Base-by-base conservation (phyloP, 2,329 filamentous ascomycete species). In the Ustulina deusta region DNA sequence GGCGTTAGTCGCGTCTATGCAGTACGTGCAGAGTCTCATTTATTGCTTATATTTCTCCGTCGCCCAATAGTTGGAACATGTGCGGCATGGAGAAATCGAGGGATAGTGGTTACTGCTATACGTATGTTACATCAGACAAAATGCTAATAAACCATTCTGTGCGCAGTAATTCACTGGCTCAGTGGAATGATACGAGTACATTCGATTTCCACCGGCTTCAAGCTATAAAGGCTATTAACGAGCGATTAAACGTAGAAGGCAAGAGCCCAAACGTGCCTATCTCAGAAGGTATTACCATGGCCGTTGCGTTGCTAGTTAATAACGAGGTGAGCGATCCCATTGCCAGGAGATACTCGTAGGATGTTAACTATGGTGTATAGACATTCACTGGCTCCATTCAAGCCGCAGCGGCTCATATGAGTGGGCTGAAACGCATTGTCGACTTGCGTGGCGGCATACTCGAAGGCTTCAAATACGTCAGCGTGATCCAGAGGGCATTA, bases 151-250 rank as follows among this genome's bases (percentile, higher is more conserved):
- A 38, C 10, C 13, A 4, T 46, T 34, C 29, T 42, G 15, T 49
- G 6, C 34, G 46, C 51, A 71, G 69, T 44, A 78, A 78, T 57
- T 74, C 77, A 10, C 71, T 78, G 11, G 76, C 76, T 7, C 72
- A 73, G 54, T 78, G 77, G 77, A 73, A 71, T 27, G 77, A 78
- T 52, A 78, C 74, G 20, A 77, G 73, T 27, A 78, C 76, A 9
- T 75, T 78, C 54, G 77, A 78, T 56, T 78, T 78, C 49, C 77
- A 78, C 61, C 77, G 77, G 10, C 73, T 78, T 40, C 75, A 78
- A 62, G 75, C 77, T 11, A 74, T 78, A 13, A 77, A 78, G 48
- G 75, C 73, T 11, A 74, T 78, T 57, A 78, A 78, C 56, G 72
- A 77, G 49, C 72, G 77, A 58, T 63, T 78, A 29, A 77, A 78